Conservation (phyloP, 2,329 filamentous ascomycete species). For the Calonectria crousiana region DNA sequence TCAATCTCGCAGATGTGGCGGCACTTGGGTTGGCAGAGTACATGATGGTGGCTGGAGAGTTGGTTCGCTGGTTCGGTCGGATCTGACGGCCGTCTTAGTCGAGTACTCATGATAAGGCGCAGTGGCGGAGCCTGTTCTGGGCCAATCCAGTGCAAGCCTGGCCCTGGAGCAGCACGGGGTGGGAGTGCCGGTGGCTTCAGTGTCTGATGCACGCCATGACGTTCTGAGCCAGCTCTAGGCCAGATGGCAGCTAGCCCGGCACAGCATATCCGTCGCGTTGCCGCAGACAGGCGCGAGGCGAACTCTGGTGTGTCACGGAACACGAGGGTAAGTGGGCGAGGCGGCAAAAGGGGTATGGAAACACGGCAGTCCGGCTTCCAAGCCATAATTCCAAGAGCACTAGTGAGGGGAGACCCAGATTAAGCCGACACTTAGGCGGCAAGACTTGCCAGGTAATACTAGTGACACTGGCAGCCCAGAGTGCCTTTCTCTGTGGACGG, state of each 20-base stretch:
- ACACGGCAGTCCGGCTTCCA: background rate
- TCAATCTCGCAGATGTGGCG: background rate
- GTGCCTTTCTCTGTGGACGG: background rate
- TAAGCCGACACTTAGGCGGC: background rate
- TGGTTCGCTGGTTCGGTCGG: conserved; percentile 1
- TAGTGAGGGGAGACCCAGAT: background rate
- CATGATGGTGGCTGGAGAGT: background rate
- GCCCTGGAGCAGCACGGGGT: background rate
- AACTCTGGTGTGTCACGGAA: background rate
- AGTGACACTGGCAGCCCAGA: background rate
- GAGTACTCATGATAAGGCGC: background rate
- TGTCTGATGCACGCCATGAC: background rate
- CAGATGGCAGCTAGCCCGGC: conserved; percentile 1
- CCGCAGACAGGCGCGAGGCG: background rate
- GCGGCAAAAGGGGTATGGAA: background rate
- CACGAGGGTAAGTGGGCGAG: background rate
- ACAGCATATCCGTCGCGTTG: conserved; percentile 12
- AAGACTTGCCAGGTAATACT: background rate
- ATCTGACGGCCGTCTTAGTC: conserved; percentile 1
- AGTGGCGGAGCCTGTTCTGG: background rate
- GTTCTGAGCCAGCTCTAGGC: background rate
- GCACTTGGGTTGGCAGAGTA: background rate
- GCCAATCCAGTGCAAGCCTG: background rate
- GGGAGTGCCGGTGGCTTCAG: background rate
- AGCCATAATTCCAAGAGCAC: background rate